A percentile compares a stretch with the other conserved stretches of the same genome.
These are phyloP conservation scores for Geranomyces variabilis DNA, from an alignment of 192 early-diverging fungal genomes.

Conservation along the genomic window DNA sequence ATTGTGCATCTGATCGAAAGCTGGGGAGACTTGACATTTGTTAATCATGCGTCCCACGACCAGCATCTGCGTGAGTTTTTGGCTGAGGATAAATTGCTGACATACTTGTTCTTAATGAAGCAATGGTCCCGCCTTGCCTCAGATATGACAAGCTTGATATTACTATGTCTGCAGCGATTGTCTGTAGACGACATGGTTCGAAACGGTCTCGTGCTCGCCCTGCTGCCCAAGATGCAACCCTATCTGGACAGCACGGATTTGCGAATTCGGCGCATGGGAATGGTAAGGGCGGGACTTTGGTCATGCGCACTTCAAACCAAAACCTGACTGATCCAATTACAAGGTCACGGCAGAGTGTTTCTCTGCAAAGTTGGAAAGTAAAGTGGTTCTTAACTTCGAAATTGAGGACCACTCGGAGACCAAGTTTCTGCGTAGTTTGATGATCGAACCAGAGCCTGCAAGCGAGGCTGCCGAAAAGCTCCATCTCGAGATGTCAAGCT, in stretches of 20 bases:
- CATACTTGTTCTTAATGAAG: neutral
- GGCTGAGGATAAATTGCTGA: neutral
- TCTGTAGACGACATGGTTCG: constrained; percentile 8
- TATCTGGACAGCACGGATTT: constrained; percentile 25
- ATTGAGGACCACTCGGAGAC: constrained; percentile 10
- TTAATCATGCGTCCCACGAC: constrained; percentile 21
- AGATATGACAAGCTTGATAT: constrained; percentile 4
- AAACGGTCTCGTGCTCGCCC: neutral
- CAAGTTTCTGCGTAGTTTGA: neutral
- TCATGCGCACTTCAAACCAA: neutral
- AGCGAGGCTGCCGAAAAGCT: neutral
- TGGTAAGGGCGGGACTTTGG: neutral
- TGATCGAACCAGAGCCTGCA: neutral
- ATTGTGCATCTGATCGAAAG: neutral
- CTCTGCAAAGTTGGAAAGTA: neutral
- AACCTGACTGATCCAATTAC: too few relatives aligned
- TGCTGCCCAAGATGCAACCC: constrained; percentile 7
- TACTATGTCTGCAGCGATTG: constrained; percentile 3
- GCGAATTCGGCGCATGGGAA: neutral
- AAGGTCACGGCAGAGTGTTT: constrained; percentile 23
- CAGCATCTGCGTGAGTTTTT: constrained; percentile 12
- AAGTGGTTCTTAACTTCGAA: constrained; percentile 7
- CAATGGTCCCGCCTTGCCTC: neutral
- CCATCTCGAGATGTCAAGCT: too few relatives aligned
- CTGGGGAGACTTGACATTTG: constrained; percentile 16